A percentile compares a stretch with the other conserved stretches of the same genome.
phyloP scores from a whole-genome alignment of 2,329 filamentous ascomycete species.

The Claviceps purpurea region DNA sequence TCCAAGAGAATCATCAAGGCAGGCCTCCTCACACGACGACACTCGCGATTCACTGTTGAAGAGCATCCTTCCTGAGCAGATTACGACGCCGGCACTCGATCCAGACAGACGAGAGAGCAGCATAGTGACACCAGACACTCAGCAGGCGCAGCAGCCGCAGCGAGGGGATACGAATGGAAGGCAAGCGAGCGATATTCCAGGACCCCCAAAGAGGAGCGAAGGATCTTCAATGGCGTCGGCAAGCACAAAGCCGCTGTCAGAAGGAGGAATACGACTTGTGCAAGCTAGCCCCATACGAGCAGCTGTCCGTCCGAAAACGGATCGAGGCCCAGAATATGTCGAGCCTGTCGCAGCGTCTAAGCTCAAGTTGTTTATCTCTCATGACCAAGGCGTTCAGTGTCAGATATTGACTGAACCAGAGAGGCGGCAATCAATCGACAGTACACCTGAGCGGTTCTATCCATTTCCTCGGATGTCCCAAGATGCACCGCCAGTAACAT shows the following conservation, averaged over 20 bases:
- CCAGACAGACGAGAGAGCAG: neutral
- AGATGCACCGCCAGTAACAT: neutral
- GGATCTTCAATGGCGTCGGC: neutral
- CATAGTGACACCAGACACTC: neutral
- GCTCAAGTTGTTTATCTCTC: neutral
- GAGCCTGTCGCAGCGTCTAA: neutral
- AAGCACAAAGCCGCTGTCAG: neutral
- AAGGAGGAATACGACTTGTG: constrained; percentile 3
- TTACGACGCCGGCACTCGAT: neutral
- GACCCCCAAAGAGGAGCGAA: neutral
- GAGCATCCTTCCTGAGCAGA: neutral
- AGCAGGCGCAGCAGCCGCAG: neutral
- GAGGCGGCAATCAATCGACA: constrained; percentile 6
- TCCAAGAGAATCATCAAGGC: constrained; percentile 10
- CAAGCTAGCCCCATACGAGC: neutral
- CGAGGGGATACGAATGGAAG: neutral
- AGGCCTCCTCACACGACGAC: constrained; percentile 1
- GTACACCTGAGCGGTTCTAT: constrained; percentile 14
- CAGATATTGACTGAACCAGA: neutral
- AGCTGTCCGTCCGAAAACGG: neutral
- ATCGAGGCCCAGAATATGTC: neutral
- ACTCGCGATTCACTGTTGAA: neutral
- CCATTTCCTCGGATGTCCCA: constrained; percentile 3
- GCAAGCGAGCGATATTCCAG: neutral
- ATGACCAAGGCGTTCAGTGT: constrained; percentile 4